Conservation (phyloP, 257 asterid species). For the Lithospermum erythrorhizon region DNA sequence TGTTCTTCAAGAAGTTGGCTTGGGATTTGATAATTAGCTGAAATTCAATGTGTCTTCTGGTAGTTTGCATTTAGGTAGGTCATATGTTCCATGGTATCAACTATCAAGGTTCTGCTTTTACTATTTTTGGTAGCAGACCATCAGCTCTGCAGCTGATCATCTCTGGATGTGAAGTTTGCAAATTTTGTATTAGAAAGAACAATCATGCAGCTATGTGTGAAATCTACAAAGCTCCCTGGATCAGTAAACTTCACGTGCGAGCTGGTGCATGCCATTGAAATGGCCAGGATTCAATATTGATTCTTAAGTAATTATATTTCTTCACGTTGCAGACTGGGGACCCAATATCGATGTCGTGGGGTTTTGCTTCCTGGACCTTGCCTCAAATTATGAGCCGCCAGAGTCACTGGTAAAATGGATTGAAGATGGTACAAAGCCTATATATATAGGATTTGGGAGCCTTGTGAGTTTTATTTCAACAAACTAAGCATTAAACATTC, state of each 20-base stretch:
- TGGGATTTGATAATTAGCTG: no score
- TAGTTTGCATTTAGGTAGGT: no score
- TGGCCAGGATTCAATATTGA: background rate
- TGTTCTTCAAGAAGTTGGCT: no score
- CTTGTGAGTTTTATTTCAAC: slow-evolving; percentile 48
- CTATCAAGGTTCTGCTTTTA: background rate
- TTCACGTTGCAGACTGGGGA: slow-evolving; percentile 73
- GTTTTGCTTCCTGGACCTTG: slow-evolving; percentile 88
- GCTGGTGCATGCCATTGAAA: background rate
- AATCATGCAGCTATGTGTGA: no score
- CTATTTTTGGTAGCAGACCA: background rate
- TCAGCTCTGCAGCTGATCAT: background rate
- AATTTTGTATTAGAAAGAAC: no score
- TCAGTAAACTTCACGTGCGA: background rate
- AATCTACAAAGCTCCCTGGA: no score
- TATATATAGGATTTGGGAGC: slow-evolving; percentile 92
- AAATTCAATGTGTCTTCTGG: no score
- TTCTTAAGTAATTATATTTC: slow-evolving; percentile 6
- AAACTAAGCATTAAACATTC: background rate
- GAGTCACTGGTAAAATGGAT: slow-evolving; percentile 71
- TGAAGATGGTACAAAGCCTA: slow-evolving; percentile 56
- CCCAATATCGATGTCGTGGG: slow-evolving; percentile 86
- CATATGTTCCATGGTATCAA: background rate
- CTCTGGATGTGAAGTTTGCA: no score
- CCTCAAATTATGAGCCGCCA: slow-evolving; percentile 72